These are phyloP conservation scores for Tetragonia tetragonoides DNA, from an alignment of 148 eudicot genomes.

Conservation along the genomic window DNA sequence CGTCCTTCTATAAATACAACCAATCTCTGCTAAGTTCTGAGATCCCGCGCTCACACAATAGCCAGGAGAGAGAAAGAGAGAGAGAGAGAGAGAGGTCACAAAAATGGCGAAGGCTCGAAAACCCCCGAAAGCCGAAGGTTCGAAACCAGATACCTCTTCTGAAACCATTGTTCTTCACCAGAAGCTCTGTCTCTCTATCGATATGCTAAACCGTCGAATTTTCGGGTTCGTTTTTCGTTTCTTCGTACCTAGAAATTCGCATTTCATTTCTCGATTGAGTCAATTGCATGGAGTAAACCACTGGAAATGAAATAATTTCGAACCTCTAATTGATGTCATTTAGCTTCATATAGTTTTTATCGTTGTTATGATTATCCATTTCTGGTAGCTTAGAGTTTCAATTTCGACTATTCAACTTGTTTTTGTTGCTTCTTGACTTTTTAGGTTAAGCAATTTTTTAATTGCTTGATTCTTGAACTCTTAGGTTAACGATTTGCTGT, in stretches of 20 bases:
- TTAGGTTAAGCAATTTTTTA: too few species aligned
- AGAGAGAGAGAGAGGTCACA: slow-evolving; percentile 6
- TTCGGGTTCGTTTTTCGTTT: slow-evolving; percentile 54
- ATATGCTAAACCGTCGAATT: slow-evolving; percentile 65
- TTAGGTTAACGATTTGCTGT: too few species aligned
- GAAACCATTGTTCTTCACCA: slow-evolving; percentile 81
- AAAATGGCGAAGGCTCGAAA: slow-evolving; percentile 78
- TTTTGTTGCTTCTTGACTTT: too few species aligned
- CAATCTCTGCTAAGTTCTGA: background rate
- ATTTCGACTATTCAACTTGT: too few species aligned
- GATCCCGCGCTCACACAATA: slow-evolving; percentile 27
- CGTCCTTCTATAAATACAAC: slow-evolving; percentile 2
- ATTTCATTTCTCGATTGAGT: background rate
- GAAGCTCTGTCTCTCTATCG: slow-evolving; percentile 91
- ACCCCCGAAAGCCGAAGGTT: slow-evolving; percentile 55
- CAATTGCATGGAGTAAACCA: background rate
- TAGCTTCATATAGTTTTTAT: too few species aligned
- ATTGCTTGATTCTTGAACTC: too few species aligned
- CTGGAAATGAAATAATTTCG: too few species aligned
- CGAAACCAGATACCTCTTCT: slow-evolving; percentile 54
- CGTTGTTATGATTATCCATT: too few species aligned
- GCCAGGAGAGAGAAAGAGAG: slow-evolving; percentile 5
- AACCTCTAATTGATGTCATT: too few species aligned
- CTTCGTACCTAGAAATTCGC: background rate
- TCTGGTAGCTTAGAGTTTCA: too few species aligned